These are phyloP conservation scores for Halenospora varia DNA, from an alignment of 495 filamentous ascomycete species.

Conservation along the genomic window DNA sequence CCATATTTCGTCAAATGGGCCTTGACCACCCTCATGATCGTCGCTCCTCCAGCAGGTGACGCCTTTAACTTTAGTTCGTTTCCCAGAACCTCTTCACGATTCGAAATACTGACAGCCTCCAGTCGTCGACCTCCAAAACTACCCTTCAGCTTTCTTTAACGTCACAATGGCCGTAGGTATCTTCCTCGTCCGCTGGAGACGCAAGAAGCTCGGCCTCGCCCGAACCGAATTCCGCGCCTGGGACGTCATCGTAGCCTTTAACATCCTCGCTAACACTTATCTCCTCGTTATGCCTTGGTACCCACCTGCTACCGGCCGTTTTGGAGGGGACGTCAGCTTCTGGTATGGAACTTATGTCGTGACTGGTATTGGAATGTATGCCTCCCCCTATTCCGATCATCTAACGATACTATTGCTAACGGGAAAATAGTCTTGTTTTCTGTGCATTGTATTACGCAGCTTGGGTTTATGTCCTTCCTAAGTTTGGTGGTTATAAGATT, in stretches of 20 bases:
- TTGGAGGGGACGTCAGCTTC: constrained; percentile 58
- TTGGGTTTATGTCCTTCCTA: constrained; percentile 37
- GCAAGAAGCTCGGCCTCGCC: not conserved
- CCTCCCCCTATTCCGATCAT: constrained; percentile 10
- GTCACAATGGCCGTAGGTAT: constrained; percentile 51
- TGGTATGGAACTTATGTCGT: constrained; percentile 64
- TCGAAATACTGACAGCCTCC: constrained; percentile 21
- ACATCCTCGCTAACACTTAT: constrained; percentile 51
- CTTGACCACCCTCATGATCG: constrained; percentile 59
- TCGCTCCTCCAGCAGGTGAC: constrained; percentile 63
- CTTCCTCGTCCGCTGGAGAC: constrained; percentile 41
- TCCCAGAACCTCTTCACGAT: constrained; percentile 11
- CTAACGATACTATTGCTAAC: not conserved
- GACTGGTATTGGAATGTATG: constrained; percentile 52
- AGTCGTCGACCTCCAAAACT: constrained; percentile 52
- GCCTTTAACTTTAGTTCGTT: constrained; percentile 56
- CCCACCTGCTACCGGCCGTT: constrained; percentile 51
- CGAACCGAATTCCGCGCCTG: constrained; percentile 47
- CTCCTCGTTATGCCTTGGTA: constrained; percentile 64
- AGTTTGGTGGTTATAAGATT: constrained; percentile 44
- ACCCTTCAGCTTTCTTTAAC: constrained; percentile 51
- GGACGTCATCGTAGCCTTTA: constrained; percentile 48
- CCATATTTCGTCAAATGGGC: constrained; percentile 56
- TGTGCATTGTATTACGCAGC: constrained; percentile 5
- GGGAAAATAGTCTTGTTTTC: not conserved